Base-by-base conservation (phyloP, 768 basidiomycete genomes). In the Paxillus involutus region DNA sequence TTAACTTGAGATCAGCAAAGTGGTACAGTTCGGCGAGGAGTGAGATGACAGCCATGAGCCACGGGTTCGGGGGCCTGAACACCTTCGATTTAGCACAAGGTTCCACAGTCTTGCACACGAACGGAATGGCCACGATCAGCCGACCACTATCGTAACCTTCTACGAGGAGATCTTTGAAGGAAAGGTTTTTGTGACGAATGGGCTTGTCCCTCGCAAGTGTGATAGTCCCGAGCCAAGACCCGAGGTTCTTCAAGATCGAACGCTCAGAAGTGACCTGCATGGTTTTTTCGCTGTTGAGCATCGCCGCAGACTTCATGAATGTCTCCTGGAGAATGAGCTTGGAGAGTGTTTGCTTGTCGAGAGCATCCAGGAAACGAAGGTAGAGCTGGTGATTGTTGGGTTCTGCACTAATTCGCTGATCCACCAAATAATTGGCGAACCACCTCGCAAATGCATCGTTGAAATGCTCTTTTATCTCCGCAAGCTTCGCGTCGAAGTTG, bases 351-450 rank as follows among this genome's bases (percentile, higher is more conserved):
- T 85, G 78, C 37, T 82, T 79, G 57, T 89, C 83, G 56, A 99
- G 74, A 3, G 87, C 84, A 55, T 98, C 93, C 53, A 99, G 77
- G 68, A 99, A 93, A 52, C 94, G 89, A 55, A 97, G 85, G 71
- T 99, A 99, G 33, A 98, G 82, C 45, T 86, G 82, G 60, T 98
- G 97, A 65, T 98, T 97, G 78, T 99, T 99, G 49, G 93, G 93
- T 72, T 99, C 97, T 52, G 89, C 89, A 72, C 89, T 90, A 70
- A 98, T 86, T 36, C 97, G 90, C 65, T 98, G 92, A 63, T 95
- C 93, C 35, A 99, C 94, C 45, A 99, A 81, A 71, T 98, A 99
- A 67, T 97, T 89, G 43, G 97, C 96, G 64, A 99, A 97, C 97
- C 97, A 99, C 44, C 89, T 81, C 8, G 92, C 85, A 66, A 94